Evolutionary conservation across 2,329 filamentous ascomycete genomes (phyloP).

Genomic region (Claviceps quebecensis): DNA sequence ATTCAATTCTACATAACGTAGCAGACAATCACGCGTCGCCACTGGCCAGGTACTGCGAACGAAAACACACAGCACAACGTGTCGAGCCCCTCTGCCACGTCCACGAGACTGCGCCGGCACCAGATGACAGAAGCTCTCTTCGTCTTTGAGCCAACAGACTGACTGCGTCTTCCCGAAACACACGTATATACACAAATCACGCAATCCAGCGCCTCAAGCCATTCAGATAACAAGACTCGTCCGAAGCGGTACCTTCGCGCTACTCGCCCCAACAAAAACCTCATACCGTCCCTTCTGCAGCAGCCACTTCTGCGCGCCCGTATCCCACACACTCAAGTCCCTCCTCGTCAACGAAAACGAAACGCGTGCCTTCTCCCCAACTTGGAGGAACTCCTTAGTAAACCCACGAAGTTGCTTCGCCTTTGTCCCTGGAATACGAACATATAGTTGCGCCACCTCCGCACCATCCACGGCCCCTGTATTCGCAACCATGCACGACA

Average conservation of each 20-base stretch:
- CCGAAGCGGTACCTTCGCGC: constrained; percentile 30
- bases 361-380: constrained; percentile 30
- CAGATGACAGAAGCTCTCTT: too few relatives aligned
- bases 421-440: constrained; percentile 33
- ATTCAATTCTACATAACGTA: too few relatives aligned
- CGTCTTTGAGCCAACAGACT: not conserved
- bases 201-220: not conserved
- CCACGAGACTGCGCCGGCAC: too few relatives aligned
- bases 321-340: constrained; percentile 55
- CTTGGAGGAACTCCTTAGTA: constrained; percentile 40
- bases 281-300: constrained; percentile 30
- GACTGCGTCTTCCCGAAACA: not conserved
- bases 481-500: constrained; percentile 27
- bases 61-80: too few relatives aligned
- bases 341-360: constrained; percentile 43
- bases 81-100: too few relatives aligned
- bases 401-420: constrained; percentile 50
- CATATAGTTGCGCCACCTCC: constrained; percentile 35
- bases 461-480: constrained; percentile 26
- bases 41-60: too few relatives aligned
- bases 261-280: constrained; percentile 33
- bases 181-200: not conserved
- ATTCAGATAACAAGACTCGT: constrained; percentile 22
- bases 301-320: constrained; percentile 45
- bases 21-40: too few relatives aligned